Evolutionary conservation across 1,139 yeast genomes (phyloP).

Genomic region (Debaryomyces sp.): DNA sequence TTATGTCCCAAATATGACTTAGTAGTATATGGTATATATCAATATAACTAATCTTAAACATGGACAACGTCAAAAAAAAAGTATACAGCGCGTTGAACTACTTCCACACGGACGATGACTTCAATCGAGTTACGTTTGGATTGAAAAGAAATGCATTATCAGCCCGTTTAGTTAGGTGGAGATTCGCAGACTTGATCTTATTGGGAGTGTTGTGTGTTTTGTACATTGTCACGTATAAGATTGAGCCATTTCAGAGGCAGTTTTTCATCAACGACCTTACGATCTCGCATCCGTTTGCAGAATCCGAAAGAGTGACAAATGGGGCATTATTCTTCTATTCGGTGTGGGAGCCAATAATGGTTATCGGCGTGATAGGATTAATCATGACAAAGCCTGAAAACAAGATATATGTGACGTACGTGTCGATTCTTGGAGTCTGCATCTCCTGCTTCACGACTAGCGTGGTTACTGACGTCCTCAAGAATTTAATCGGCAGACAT

Average conservation of each 20-base stretch:
- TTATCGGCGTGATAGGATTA: constrained; percentile 27
- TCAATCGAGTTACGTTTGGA: constrained; percentile 58
- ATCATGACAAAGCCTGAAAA: constrained; percentile 35
- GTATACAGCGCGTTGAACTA: constrained; percentile 16
- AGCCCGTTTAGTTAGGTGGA: constrained; percentile 51
- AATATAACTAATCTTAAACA: background rate
- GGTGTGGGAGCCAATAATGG: constrained; percentile 38
- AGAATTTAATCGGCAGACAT: constrained; percentile 73
- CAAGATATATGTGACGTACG: constrained; percentile 41
- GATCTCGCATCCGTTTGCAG: constrained; percentile 74
- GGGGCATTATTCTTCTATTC: constrained; percentile 39
- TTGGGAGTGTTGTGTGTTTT: constrained; percentile 43
- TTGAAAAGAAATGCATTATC: constrained; percentile 34
- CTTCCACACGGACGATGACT: constrained; percentile 23
- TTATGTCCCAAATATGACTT: background rate
- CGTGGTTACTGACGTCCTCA: constrained; percentile 54
- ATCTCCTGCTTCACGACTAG: constrained; percentile 44
- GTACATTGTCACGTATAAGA: constrained; percentile 46
- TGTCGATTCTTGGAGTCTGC: constrained; percentile 43
- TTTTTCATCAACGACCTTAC: constrained; percentile 49
- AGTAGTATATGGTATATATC: background rate
- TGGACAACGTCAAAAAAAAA: constrained; percentile 1
- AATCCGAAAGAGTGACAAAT: constrained; percentile 57
- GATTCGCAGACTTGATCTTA: constrained; percentile 56
- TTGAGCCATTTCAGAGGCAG: constrained; percentile 71